These are phyloP conservation scores for Pisolithus sp. DNA, from an alignment of 768 basidiomycete genomes.

Conservation along the genomic window DNA sequence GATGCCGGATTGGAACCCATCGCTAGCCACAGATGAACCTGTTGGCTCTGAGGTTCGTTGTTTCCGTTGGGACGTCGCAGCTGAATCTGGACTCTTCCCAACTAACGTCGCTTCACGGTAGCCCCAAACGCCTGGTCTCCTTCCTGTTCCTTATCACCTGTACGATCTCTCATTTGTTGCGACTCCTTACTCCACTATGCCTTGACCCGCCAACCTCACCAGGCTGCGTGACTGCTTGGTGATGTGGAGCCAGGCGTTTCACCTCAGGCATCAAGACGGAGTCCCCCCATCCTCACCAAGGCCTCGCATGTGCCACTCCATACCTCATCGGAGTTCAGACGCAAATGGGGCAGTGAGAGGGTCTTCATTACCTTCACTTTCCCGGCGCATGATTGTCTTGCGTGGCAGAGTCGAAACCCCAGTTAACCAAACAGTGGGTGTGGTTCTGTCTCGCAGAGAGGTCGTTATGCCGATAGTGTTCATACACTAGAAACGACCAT, in stretches of 20 bases:
- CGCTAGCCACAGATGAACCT: not conserved
- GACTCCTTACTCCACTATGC: too few species aligned
- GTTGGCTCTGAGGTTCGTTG: not conserved
- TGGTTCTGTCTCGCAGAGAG: too few species aligned
- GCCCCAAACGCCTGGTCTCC: constrained; percentile 41
- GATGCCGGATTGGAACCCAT: too few species aligned
- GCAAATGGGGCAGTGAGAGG: constrained; percentile 23
- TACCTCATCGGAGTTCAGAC: constrained; percentile 35
- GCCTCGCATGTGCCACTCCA: constrained; percentile 36
- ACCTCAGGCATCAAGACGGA: not conserved
- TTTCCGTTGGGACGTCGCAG: not conserved
- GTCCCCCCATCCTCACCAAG: constrained; percentile 8
- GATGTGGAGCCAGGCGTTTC: constrained; percentile 4
- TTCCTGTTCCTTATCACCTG: constrained; percentile 7
- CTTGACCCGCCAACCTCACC: too few species aligned
- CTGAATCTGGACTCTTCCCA: constrained; percentile 36
- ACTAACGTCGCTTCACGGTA: constrained; percentile 50
- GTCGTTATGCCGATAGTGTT: too few species aligned
- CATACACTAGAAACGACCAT: too few species aligned
- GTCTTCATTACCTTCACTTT: not conserved
- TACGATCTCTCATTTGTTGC: constrained; percentile 2
- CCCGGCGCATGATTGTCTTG: not conserved
- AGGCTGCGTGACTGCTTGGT: too few species aligned
- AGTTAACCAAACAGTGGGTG: too few species aligned
- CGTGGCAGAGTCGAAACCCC: too few species aligned